Evolutionary conservation across 192 early-diverging fungal species (phyloP).

Genomic region (Phycomyces nitens): DNA sequence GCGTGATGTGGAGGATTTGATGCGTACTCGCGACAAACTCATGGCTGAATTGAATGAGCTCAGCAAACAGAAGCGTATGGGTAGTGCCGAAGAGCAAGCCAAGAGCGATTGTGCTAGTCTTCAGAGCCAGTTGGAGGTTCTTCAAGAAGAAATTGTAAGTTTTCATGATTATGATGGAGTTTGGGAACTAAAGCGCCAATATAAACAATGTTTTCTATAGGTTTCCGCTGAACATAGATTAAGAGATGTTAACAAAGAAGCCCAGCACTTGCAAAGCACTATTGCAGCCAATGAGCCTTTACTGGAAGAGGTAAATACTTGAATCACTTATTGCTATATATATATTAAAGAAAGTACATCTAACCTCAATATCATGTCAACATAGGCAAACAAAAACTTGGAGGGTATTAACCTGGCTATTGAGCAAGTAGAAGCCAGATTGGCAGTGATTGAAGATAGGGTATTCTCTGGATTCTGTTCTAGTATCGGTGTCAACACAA

Average conservation of each 20-base stretch:
- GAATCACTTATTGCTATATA: not conserved
- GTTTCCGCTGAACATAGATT: conserved; percentile 52
- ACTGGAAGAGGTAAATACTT: not conserved
- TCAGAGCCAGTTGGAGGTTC: conserved; percentile 54
- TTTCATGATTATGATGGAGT: no score
- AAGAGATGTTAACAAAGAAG: conserved; percentile 56
- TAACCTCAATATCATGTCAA: not conserved
- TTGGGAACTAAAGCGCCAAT: no score
- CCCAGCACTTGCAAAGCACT: conserved; percentile 47
- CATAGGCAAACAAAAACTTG: conserved; percentile 32
- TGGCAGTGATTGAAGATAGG: conserved; percentile 55
- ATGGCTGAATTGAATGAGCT: conserved; percentile 70
- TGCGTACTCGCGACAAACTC: conserved; percentile 66
- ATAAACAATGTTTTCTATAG: conserved; percentile 6
- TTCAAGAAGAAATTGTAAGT: conserved; percentile 61
- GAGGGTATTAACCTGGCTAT: conserved; percentile 41
- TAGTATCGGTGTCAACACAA: conserved; percentile 64
- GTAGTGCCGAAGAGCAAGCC: conserved; percentile 58
- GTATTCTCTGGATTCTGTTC: conserved; percentile 83
- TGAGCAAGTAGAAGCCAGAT: conserved; percentile 36
- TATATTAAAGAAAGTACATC: conserved; percentile 4
- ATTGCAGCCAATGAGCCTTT: conserved; percentile 14
- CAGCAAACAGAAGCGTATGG: conserved; percentile 63
- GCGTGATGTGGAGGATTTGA: conserved; percentile 77
- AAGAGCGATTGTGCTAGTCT: conserved; percentile 58